phyloP scores from a whole-genome alignment of 2,329 filamentous ascomycete species.

The Pseudogymnoascus verrucosus region DNA sequence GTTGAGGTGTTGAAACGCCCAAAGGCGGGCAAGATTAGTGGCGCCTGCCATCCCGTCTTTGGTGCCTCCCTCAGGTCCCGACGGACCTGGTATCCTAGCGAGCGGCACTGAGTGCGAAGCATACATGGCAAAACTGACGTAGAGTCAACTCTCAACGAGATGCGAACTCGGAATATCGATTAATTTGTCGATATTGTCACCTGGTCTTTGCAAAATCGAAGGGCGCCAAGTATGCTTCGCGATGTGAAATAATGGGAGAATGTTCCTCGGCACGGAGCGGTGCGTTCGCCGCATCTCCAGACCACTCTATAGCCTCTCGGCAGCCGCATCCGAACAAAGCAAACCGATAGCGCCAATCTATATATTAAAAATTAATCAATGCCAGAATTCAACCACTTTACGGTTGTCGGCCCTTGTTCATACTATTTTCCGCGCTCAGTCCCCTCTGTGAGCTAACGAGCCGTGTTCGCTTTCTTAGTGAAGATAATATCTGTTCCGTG shows the following conservation, averaged over 20 bases:
- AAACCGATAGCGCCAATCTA: conserved; percentile 4
- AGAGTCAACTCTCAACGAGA: background rate
- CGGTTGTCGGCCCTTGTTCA: conserved; percentile 2
- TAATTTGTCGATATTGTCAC: background rate
- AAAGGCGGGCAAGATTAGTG: background rate
- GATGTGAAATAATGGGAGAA: background rate
- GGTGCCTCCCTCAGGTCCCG: background rate
- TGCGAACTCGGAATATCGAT: background rate
- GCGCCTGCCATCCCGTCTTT: background rate
- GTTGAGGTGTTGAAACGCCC: background rate
- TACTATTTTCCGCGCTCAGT: conserved; percentile 4
- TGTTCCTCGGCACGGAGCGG: background rate
- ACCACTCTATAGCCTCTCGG: background rate
- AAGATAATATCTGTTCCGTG: background rate
- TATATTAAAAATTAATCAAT: conserved; percentile 7
- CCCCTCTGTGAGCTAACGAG: background rate
- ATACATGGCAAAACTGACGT: background rate
- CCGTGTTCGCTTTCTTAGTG: background rate
- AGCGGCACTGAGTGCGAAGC: background rate
- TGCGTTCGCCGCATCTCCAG: background rate
- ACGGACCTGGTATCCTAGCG: background rate
- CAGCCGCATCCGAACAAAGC: background rate
- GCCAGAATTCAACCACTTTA: background rate
- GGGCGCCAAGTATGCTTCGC: background rate
- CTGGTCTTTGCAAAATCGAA: background rate